These are phyloP conservation scores for Hypomontagnella monticulosa DNA, from an alignment of 495 filamentous ascomycete species.

Conservation along the genomic window DNA sequence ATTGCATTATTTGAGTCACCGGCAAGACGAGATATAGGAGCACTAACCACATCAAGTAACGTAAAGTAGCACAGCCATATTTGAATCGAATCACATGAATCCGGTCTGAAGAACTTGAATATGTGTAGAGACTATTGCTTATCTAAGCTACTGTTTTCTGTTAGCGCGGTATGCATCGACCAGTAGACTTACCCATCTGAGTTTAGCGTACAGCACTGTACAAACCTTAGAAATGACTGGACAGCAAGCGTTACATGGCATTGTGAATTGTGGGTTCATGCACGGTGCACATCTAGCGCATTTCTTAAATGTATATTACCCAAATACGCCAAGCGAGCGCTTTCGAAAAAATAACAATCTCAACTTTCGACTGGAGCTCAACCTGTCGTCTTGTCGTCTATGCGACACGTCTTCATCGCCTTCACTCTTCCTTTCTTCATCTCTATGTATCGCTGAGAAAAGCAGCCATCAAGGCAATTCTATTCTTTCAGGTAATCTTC, in stretches of 20 bases:
- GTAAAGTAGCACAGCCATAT: too few relatives aligned
- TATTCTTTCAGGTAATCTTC: slow-evolving; percentile 5
- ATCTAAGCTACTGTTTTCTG: too few relatives aligned
- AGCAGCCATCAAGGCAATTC: slow-evolving; percentile 14
- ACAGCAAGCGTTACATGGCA: too few relatives aligned
- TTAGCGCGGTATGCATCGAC: too few relatives aligned
- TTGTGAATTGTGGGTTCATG: slow-evolving; percentile 15
- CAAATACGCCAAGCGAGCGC: background rate
- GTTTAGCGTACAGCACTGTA: too few relatives aligned
- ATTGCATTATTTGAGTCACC: slow-evolving; percentile 14
- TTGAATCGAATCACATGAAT: too few relatives aligned
- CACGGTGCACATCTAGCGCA: slow-evolving; percentile 7
- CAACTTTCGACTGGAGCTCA: slow-evolving; percentile 20
- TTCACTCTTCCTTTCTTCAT: slow-evolving; percentile 15
- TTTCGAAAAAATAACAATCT: slow-evolving; percentile 20
- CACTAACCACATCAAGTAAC: too few relatives aligned
- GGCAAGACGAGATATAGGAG: background rate
- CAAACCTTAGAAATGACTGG: too few relatives aligned
- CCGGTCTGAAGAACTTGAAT: too few relatives aligned
- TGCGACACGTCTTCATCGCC: slow-evolving; percentile 36
- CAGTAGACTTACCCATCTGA: too few relatives aligned
- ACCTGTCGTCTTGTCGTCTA: slow-evolving; percentile 6
- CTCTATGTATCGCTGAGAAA: slow-evolving; percentile 19
- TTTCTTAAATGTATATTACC: background rate
- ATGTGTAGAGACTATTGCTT: too few relatives aligned